Evolutionary conservation across 1,284 basidiomycete genomes (phyloP).

Genomic region (Apiotrichum brassicae): DNA sequence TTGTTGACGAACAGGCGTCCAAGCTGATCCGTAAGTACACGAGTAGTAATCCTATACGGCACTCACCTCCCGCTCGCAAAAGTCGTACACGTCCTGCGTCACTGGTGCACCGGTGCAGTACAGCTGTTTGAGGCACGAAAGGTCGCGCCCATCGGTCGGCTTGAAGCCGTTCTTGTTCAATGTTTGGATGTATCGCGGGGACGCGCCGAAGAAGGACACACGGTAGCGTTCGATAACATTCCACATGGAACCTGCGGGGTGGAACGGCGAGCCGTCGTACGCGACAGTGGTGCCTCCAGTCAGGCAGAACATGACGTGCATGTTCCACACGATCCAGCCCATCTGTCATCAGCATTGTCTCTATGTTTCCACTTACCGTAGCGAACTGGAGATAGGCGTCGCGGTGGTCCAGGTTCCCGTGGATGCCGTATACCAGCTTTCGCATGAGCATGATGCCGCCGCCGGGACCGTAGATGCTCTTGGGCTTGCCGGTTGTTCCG

Average conservation of each 20-base stretch:
- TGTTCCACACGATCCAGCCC: slow-evolving; percentile 42
- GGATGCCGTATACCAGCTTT: slow-evolving; percentile 9
- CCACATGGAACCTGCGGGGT: slow-evolving; percentile 29
- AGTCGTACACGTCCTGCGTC: slow-evolving; percentile 27
- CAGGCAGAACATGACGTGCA: slow-evolving; percentile 25
- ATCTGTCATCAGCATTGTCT: slow-evolving; percentile 3
- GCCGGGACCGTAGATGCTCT: slow-evolving; percentile 37
- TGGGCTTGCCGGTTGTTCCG: slow-evolving; percentile 46
- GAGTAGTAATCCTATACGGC: too few species aligned
- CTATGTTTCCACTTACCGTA: slow-evolving; percentile 1
- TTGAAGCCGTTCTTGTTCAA: slow-evolving; percentile 14
- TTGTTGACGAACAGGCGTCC: slow-evolving; percentile 30
- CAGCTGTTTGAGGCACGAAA: slow-evolving; percentile 28
- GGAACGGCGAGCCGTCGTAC: slow-evolving; percentile 41
- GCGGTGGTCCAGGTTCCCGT: slow-evolving; percentile 19
- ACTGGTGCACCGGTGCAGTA: slow-evolving; percentile 37
- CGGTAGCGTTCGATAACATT: slow-evolving; percentile 28
- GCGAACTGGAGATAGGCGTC: slow-evolving; percentile 37
- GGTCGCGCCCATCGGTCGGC: slow-evolving; percentile 17
- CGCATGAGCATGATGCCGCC: slow-evolving; percentile 27
- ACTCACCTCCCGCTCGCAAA: slow-evolving; percentile 10
- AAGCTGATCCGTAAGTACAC: background rate
- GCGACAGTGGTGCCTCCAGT: slow-evolving; percentile 30
- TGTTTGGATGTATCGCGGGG: slow-evolving; percentile 30
- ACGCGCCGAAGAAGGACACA: slow-evolving; percentile 32